A percentile compares a stretch with the other conserved stretches of the same genome.
Conservation (phyloP, 1,284 basidiomycete genomes). For the Albatrellus sp. region DNA sequence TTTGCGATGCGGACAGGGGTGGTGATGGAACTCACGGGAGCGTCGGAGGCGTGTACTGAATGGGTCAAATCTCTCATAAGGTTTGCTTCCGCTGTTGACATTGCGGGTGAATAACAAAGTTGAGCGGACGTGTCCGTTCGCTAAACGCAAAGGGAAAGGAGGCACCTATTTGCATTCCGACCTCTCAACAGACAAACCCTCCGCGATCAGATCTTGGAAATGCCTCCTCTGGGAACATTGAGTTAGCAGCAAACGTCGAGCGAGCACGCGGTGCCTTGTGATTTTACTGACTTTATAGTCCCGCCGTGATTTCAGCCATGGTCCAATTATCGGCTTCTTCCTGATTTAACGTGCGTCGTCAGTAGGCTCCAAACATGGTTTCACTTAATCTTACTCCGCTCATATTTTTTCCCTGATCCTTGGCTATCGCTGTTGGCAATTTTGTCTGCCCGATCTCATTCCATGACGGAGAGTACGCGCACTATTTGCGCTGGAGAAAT, state of each 20-base stretch:
- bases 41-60: slow-evolving; percentile 13
- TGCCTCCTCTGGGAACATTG: no score
- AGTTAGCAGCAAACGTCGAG: not conserved
- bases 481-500: no score
- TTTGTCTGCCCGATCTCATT: no score
- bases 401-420: no score
- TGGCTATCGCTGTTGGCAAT: no score
- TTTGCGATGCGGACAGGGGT: slow-evolving; percentile 15
- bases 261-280: not conserved
- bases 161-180: not conserved
- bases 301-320: no score
- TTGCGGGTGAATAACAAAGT: not conserved
- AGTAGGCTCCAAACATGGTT: not conserved
- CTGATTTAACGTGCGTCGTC: slow-evolving; percentile 1
- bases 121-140: slow-evolving; percentile 1
- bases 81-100: slow-evolving; percentile 23
- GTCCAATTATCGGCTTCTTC: slow-evolving; percentile 3
- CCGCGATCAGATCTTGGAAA: no score
- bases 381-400: no score
- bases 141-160: not conserved
- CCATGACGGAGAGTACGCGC: no score
- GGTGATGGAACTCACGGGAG: slow-evolving; percentile 10
- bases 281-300: slow-evolving; percentile 7
- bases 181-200: no score
- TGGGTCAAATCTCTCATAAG: slow-evolving; percentile 17